Percentiles rank a stretch among this genome's conserved stretches.
phyloP scores from a whole-genome alignment of 2,329 filamentous ascomycete genomes.

The Colletotrichum limetticola region DNA sequence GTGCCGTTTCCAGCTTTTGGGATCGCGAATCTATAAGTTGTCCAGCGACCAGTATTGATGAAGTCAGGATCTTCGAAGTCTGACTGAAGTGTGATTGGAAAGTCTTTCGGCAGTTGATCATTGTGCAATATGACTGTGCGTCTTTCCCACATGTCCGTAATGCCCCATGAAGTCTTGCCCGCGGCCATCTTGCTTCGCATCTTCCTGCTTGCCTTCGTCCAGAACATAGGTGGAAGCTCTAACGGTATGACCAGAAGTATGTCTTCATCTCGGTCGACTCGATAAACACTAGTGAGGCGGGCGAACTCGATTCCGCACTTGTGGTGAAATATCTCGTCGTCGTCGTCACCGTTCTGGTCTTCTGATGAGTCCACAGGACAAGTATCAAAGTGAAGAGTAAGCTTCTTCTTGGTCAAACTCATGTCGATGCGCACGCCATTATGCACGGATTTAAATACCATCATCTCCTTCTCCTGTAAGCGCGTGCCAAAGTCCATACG shows the following conservation, averaged over 20 bases:
- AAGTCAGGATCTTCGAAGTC: constrained; percentile 46
- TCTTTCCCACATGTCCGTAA: constrained; percentile 59
- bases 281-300: constrained; percentile 57
- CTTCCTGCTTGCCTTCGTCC: constrained; percentile 29
- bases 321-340: constrained; percentile 43
- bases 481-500: constrained; percentile 72
- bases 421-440: constrained; percentile 48
- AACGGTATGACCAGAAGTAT: constrained; percentile 13
- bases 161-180: constrained; percentile 47
- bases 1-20: constrained; percentile 37
- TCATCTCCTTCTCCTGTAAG: constrained; percentile 64
- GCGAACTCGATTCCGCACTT: constrained; percentile 57
- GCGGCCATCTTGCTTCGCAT: constrained; percentile 36
- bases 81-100: constrained; percentile 52
- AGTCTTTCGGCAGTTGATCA: constrained; percentile 42
- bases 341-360: constrained; percentile 33
- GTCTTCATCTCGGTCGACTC: constrained; percentile 40
- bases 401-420: constrained; percentile 49
- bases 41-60: constrained; percentile 68
- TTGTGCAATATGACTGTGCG: constrained; percentile 56
- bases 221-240: constrained; percentile 18
- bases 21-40: constrained; percentile 61
- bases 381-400: constrained; percentile 52
- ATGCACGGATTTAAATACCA: constrained; percentile 61
- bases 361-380: neutral